These are phyloP conservation scores for Erigeron philadelphicus DNA, from an alignment of 140 eudicot species.

Conservation along the genomic window DNA sequence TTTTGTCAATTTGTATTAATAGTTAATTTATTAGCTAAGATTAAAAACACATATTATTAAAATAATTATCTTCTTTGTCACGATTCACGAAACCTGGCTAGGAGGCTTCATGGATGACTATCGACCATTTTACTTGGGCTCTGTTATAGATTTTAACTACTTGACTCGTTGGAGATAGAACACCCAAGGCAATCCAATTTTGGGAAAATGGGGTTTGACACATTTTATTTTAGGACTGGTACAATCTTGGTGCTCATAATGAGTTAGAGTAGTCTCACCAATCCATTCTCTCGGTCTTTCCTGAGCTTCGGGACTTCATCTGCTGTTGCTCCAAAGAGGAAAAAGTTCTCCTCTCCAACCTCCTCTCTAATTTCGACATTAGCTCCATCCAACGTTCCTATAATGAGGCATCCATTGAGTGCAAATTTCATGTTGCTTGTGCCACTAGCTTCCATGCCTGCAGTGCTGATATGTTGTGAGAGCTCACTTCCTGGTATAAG, in stretches of 20 bases:
- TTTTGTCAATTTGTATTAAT: no score
- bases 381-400: slow-evolving; percentile 97
- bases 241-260: background rate
- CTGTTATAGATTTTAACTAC: no score
- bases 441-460: slow-evolving; percentile 99
- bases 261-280: slow-evolving; percentile 42
- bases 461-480: slow-evolving; percentile 97
- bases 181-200: no score
- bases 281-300: slow-evolving; percentile 85
- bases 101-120: no score
- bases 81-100: no score
- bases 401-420: slow-evolving; percentile 94
- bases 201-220: no score
- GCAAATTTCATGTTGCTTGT: slow-evolving; percentile 99
- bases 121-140: no score
- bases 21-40: no score
- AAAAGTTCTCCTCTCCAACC: slow-evolving; percentile 84
- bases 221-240: background rate
- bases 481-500: slow-evolving; percentile 99
- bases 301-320: slow-evolving; percentile 89
- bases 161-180: no score
- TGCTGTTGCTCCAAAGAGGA: slow-evolving; percentile 97
- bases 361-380: slow-evolving; percentile 98
- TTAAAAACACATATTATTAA: no score
- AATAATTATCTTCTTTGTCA: no score